phyloP scores from a whole-genome alignment of 495 filamentous ascomycete genomes.

The Lindgomyces ingoldianus region DNA sequence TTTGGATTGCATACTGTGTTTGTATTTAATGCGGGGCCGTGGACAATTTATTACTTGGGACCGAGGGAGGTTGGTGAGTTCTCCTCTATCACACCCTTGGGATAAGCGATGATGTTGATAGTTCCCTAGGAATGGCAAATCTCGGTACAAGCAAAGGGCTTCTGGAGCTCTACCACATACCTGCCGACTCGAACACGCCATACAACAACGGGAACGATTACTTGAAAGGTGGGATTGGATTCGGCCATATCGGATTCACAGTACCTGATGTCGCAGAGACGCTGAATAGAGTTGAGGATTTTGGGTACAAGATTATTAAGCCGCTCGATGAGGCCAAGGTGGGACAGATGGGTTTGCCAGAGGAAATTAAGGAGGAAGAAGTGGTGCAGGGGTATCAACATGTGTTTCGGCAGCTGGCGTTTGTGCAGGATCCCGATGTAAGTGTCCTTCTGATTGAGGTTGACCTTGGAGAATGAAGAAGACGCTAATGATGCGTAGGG shows the following conservation, averaged over 20 bases:
- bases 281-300: constrained; percentile 13
- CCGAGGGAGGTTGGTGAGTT: constrained; percentile 21
- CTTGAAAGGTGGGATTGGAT: constrained; percentile 8
- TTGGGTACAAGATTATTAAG: constrained; percentile 29
- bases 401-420: constrained; percentile 27
- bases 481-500: constrained; percentile 16
- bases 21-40: constrained; percentile 27
- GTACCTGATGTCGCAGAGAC: constrained; percentile 14
- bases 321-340: constrained; percentile 15
- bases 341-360: constrained; percentile 8
- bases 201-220: constrained; percentile 26
- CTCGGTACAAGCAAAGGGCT: constrained; percentile 24
- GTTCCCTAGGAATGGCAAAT: not conserved
- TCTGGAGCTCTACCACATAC: constrained; percentile 27
- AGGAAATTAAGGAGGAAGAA: not conserved
- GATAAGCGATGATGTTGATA: not conserved
- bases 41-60: constrained; percentile 30
- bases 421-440: constrained; percentile 32
- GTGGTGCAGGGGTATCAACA: constrained; percentile 24
- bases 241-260: constrained; percentile 30
- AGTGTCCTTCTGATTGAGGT: not conserved
- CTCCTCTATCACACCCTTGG: not conserved
- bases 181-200: not conserved
- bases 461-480: not conserved
- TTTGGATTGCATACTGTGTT: constrained; percentile 27